Evolutionary conservation across 176 grass and related monocot species (phyloP).

Genomic region (Rhynchospora breviuscula): DNA sequence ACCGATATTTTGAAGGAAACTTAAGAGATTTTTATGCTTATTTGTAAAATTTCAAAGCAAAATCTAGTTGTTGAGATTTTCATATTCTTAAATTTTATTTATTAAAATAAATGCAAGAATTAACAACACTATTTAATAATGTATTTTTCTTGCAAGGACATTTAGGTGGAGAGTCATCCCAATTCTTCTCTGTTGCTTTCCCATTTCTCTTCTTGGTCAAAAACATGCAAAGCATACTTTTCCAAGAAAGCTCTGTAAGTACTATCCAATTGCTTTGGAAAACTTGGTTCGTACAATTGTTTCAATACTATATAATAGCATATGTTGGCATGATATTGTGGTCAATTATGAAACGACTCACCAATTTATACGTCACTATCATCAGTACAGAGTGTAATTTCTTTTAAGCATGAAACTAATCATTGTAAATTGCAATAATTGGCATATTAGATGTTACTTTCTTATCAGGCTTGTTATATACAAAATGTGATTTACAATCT

Average conservation of each 20-base stretch:
- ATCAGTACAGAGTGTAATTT: background rate
- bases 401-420: background rate
- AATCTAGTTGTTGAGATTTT: background rate
- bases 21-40: background rate
- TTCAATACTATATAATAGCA: background rate
- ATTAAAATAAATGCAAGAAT: background rate
- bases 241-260: constrained; percentile 56
- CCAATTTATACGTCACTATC: background rate
- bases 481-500: background rate
- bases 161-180: constrained; percentile 46
- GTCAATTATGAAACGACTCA: background rate
- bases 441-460: background rate
- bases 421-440: background rate
- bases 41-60: background rate
- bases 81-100: background rate
- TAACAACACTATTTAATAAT: background rate
- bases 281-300: background rate
- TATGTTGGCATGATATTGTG: background rate
- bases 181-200: constrained; percentile 34
- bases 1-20: background rate
- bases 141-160: background rate
- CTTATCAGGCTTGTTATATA: background rate
- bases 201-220: constrained; percentile 23
- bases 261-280: constrained; percentile 6
- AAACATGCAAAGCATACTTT: constrained; percentile 47